These are phyloP conservation scores for Mycena galopus DNA, from an alignment of 768 basidiomycete species.

Conservation along the genomic window DNA sequence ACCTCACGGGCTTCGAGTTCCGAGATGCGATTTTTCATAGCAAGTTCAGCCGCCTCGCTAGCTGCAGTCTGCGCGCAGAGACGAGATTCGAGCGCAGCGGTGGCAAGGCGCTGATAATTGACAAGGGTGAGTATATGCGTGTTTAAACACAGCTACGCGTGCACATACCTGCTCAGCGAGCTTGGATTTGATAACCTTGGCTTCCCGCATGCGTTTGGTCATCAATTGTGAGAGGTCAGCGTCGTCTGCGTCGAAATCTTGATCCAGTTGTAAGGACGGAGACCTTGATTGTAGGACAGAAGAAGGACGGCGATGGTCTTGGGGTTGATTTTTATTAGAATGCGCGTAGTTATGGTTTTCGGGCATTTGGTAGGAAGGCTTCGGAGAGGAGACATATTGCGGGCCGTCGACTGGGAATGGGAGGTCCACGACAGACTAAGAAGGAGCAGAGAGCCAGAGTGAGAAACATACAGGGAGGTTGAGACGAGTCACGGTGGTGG, in stretches of 20 bases:
- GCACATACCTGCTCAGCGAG: conserved; percentile 42
- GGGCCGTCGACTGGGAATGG: conserved; percentile 25
- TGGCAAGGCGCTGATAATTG: conserved; percentile 29
- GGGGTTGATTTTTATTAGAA: conserved; percentile 1
- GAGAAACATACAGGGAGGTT: conserved; percentile 17
- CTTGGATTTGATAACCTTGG: conserved; percentile 39
- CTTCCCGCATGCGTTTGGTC: conserved; percentile 39
- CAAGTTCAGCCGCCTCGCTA: conserved; percentile 27
- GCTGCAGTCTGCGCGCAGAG: conserved; percentile 32
- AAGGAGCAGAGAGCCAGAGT: background rate
- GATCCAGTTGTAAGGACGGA: conserved; percentile 27
- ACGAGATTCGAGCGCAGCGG: conserved; percentile 37
- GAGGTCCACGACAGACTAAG: background rate
- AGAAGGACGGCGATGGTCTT: conserved; percentile 10
- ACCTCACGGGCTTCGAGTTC: conserved; percentile 37
- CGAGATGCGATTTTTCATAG: conserved; percentile 31
- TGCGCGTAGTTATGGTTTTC: conserved; percentile 16
- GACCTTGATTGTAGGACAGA: conserved; percentile 14
- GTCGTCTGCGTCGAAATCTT: conserved; percentile 35
- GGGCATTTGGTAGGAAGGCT: conserved; percentile 6
- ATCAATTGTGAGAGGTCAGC: conserved; percentile 40
- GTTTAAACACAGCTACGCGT: background rate
- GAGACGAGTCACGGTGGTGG: background rate
- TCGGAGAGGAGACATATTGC: conserved; percentile 32
- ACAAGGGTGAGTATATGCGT: conserved; percentile 24